Evolutionary conservation across 2,329 filamentous ascomycete genomes (phyloP), one percentile per base, ranked within the genome.

Genomic region (Aspergillus viridinutans): DNA sequence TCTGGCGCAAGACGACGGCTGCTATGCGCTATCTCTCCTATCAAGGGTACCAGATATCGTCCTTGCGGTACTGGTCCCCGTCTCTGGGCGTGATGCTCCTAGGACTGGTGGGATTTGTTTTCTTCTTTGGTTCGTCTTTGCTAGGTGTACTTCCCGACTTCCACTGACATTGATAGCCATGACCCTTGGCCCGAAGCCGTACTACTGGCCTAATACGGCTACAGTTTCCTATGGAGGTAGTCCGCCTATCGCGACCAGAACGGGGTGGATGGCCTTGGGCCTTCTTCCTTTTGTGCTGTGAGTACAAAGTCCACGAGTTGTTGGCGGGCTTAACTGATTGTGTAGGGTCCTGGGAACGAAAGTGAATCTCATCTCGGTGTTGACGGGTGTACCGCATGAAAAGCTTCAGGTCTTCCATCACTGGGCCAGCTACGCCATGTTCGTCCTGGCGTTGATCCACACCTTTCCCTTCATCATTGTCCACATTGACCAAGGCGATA

Each of bases 391-490:
- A 10, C 78, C 81, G 0, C 82, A 85, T 56, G 84, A 86, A 63
- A 81, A 80, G 55, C 75, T 86, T 1, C 81, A 84, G 55, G 57
- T 72, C 20, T 83, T 81, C 64, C 82, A 85, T 62, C 75, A 77
- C 50, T 83, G 80, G 80, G 74, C 78, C 3, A 76, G 77, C 48
- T 83, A 81, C 68, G 81, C 80, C 32, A 83, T 85, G 74, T 83
- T 85, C 56, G 72, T 80, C 20, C 72, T 85, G 0, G 81, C 82
- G 0, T 69, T 86, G 3, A 61, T 85, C 5, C 83, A 86, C 63
- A 85, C 83, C 0, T 85, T 85, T 51, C 83, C 83, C 0, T 86
- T 84, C 62, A 80, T 86, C 55, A 71, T 85, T 1, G 81, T 76
- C 59, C 74, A 83, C 59, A 73, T 79, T 23, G 67, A 71, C 57